phyloP scores from a whole-genome alignment of 2,329 filamentous ascomycete genomes.

The Alternaria conjuncta region DNA sequence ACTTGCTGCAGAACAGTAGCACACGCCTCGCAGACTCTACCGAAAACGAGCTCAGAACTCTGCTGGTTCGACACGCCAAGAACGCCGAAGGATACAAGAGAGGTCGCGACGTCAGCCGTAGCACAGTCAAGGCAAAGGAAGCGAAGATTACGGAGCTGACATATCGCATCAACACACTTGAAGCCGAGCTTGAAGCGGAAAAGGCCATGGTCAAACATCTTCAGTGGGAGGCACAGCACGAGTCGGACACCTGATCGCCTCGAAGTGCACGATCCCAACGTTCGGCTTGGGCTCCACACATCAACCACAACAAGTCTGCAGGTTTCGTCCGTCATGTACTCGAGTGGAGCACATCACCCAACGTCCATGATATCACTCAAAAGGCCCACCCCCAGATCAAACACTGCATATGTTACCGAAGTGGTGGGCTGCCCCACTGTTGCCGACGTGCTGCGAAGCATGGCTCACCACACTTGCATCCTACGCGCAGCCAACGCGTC shows the following conservation, averaged over 20 bases:
- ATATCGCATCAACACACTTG: slow-evolving; percentile 65
- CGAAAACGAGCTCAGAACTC: slow-evolving; percentile 21
- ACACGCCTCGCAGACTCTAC: slow-evolving; percentile 41
- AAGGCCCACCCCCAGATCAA: background rate
- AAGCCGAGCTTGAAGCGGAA: slow-evolving; percentile 63
- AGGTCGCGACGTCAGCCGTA: slow-evolving; percentile 70
- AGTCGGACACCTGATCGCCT: background rate
- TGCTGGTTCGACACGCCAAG: slow-evolving; percentile 58
- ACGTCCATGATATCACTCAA: background rate
- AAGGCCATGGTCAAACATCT: slow-evolving; percentile 48
- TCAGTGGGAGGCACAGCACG: slow-evolving; percentile 28
- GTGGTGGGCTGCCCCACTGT: background rate
- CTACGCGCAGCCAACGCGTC: background rate
- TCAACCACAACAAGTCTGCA: background rate
- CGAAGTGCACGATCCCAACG: background rate
- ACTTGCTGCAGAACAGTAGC: slow-evolving; percentile 55
- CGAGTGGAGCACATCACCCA: background rate
- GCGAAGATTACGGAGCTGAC: slow-evolving; percentile 69
- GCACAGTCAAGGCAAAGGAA: slow-evolving; percentile 69
- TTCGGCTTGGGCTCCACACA: background rate
- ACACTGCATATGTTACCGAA: background rate
- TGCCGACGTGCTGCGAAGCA: background rate
- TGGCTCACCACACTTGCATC: background rate
- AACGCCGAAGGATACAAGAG: slow-evolving; percentile 66
- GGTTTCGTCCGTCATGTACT: background rate